phyloP scores from a whole-genome alignment of 306 rosid genomes.

The Albizia julibrissin region DNA sequence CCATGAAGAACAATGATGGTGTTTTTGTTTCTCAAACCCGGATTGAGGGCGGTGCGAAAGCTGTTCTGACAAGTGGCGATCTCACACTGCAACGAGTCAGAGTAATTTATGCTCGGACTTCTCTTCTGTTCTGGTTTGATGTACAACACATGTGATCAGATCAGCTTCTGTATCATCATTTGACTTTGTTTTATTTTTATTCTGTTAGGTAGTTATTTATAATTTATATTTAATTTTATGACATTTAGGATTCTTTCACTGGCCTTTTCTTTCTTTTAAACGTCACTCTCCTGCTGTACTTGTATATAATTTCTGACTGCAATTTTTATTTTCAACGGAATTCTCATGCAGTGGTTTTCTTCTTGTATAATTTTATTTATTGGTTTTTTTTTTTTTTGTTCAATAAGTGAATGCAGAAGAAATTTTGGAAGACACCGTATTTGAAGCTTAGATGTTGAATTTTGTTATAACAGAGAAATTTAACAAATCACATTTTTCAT shows the following conservation, averaged over 20 bases:
- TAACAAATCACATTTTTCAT: not conserved
- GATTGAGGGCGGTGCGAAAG: constrained; percentile 95
- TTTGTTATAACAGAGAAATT: not conserved
- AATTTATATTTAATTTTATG: not conserved
- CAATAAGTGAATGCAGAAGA: not conserved
- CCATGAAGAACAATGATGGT: constrained; percentile 53
- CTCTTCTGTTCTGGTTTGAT: constrained; percentile 93
- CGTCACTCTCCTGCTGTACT: not conserved
- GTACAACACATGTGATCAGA: constrained; percentile 56
- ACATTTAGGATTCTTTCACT: constrained; percentile 32
- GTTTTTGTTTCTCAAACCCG: constrained; percentile 91
- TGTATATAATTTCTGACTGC: not conserved
- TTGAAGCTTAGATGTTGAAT: not conserved
- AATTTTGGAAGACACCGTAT: not conserved
- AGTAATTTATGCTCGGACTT: constrained; percentile 79
- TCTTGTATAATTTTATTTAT: too few relatives aligned
- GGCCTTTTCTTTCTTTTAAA: not conserved
- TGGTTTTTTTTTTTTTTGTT: not conserved
- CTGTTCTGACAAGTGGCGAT: constrained; percentile 80
- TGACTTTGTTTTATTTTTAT: constrained; percentile 15
- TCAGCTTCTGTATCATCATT: constrained; percentile 33
- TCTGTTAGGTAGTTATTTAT: not conserved
- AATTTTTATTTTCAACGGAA: not conserved
- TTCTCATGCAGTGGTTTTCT: not conserved
- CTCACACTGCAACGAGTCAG: constrained; percentile 84